phyloP scores from a whole-genome alignment of 257 asterid genomes.

The Solanum microdontum region DNA sequence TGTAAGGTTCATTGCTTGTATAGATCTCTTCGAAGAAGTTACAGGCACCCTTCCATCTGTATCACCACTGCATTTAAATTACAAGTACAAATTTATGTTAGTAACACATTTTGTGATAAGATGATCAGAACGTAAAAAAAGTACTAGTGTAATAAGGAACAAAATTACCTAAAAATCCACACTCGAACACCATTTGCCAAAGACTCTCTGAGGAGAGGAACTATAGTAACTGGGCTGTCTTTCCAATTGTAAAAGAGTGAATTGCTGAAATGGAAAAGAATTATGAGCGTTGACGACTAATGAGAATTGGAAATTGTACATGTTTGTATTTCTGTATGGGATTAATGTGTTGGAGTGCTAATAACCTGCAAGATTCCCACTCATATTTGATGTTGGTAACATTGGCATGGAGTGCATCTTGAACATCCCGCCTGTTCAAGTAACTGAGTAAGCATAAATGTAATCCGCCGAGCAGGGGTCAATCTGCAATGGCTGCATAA shows the following conservation, averaged over 20 bases:
- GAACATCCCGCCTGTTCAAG: not conserved
- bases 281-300: not conserved
- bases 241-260: not conserved
- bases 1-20: slow-evolving; percentile 1
- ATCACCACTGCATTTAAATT: not conserved
- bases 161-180: slow-evolving; percentile 11
- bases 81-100: not conserved
- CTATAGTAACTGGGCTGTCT: not conserved
- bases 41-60: slow-evolving; percentile 15
- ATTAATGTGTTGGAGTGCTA: not conserved
- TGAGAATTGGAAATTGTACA: not conserved
- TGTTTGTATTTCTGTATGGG: not conserved
- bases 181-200: slow-evolving; percentile 6
- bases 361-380: not conserved
- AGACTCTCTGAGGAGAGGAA: slow-evolving; percentile 8
- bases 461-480: not conserved
- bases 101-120: not conserved
- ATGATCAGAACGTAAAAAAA: not conserved
- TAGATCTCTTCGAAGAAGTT: slow-evolving; percentile 9
- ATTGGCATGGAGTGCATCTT: not conserved
- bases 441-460: not conserved
- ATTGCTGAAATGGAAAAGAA: not conserved
- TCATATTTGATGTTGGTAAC: not conserved
- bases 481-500: not conserved
- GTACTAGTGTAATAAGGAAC: not conserved